Evolutionary conservation across 768 basidiomycete genomes (phyloP).

Genomic region (Tylopilus rubrobrunneus): DNA sequence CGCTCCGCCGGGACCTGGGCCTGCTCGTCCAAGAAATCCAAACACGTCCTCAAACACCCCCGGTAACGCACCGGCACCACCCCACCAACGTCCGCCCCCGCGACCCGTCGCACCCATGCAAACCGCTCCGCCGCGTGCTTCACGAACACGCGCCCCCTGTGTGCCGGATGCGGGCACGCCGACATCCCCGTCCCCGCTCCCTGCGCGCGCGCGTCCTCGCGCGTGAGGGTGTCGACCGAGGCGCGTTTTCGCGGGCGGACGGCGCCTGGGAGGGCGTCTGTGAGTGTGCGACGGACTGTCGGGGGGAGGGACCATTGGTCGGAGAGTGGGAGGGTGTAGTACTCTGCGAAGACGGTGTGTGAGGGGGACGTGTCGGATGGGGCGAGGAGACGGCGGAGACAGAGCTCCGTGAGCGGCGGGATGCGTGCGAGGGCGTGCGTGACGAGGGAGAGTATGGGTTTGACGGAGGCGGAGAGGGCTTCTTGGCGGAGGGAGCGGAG

Average conservation of each 20-base stretch:
- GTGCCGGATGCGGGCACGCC: conserved; percentile 43
- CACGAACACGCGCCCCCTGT: conserved; percentile 41
- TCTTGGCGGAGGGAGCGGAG: conserved; percentile 9
- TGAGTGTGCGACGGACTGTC: conserved; percentile 23
- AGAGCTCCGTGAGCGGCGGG: conserved; percentile 35
- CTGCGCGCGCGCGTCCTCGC: not conserved
- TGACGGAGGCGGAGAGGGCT: not conserved
- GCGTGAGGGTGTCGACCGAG: conserved; percentile 6
- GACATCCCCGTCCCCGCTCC: conserved; percentile 22
- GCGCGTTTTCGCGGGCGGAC: conserved; percentile 23
- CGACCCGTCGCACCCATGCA: conserved; percentile 59
- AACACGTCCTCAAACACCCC: conserved; percentile 61
- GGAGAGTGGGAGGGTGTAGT: conserved; percentile 31
- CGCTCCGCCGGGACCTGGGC: not conserved
- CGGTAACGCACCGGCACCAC: conserved; percentile 62
- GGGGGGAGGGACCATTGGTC: conserved; percentile 26
- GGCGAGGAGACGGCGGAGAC: conserved; percentile 36
- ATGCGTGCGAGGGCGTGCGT: conserved; percentile 17
- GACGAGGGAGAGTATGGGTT: conserved; percentile 18
- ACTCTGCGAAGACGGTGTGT: conserved; percentile 17
- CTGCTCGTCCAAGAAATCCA: conserved; percentile 50
- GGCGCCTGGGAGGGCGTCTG: conserved; percentile 27
- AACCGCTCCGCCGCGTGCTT: conserved; percentile 56
- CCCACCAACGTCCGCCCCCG: conserved; percentile 49
- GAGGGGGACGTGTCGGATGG: conserved; percentile 12